Base-by-base conservation (phyloP, 106 monocot genomes). In the Vanilla planifolia region DNA sequence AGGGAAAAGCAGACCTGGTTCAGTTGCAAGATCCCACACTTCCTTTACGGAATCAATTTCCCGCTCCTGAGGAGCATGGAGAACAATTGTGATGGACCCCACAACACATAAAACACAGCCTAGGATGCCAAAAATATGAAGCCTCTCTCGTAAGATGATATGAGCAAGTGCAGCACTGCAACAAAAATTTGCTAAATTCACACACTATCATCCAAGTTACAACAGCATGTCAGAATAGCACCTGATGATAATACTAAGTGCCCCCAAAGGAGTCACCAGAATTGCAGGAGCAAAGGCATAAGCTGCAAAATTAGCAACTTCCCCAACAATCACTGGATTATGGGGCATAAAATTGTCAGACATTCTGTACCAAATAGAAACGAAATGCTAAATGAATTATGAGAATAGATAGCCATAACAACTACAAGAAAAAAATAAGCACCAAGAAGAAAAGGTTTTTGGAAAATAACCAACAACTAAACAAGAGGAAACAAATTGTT, bases 51-150 rank as follows among this genome's bases (percentile, higher is more conserved):
- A 89, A 15, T 78, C 69, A 64, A 89, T 89, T 43, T 75, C 70
- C 51, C 84, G 80, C 61, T 89, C 89, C 40, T 78, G 77, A 45
- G 89, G 84, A 21, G 89, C 89, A 78, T 89, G 89, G 33, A 89
- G 75, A 39, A 84, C 89, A 67, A 89, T 89, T 24, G 78, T 85
- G n/a, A 64, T 78, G 8, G 89, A 89, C 34, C 89, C 89, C 30
- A 89, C 89, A 55, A 89, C 84, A 67, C 89, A 89, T 20, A 89
- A 66, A 63, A 70, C 67, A 67, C 89, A 89, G 11, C 89, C 89
- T 51, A 89, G 64, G 32, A 80, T 60, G 50, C 89, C 89, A 78
- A 81, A 84, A 44, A 78, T 78, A 29, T 89, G 80, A n/a, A 89
- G 53, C 42, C 45, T 89, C 45, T 89, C 89, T 44, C 50, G 57